A percentile compares a stretch with the other conserved stretches of the same genome.
phyloP scores from a whole-genome alignment of 2,329 filamentous ascomycete species.

The Geosmithia flava region DNA sequence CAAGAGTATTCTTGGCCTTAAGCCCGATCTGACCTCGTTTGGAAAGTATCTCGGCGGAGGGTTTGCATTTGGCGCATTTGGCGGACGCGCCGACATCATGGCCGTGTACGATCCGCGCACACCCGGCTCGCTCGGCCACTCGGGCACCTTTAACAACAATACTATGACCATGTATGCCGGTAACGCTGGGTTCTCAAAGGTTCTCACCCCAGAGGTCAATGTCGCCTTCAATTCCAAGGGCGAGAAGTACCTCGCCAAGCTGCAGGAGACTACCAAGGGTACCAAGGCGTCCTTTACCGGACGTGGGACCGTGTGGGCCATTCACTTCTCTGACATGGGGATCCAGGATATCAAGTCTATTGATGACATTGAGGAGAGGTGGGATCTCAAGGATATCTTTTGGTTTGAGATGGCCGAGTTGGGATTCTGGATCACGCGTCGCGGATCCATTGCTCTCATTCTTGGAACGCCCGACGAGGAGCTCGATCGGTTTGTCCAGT shows the following conservation, averaged over 20 bases:
- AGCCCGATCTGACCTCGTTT: slow-evolving; percentile 49
- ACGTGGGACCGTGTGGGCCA: slow-evolving; percentile 19
- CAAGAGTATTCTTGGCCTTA: slow-evolving; percentile 25
- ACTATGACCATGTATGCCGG: slow-evolving; percentile 45
- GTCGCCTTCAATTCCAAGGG: slow-evolving; percentile 17
- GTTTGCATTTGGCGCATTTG: slow-evolving; percentile 54
- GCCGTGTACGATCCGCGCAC: slow-evolving; percentile 37
- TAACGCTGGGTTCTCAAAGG: slow-evolving; percentile 19
- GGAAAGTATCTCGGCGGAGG: slow-evolving; percentile 59
- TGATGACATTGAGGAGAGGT: slow-evolving; percentile 16
- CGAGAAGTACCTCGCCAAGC: slow-evolving; percentile 12
- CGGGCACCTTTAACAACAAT: slow-evolving; percentile 61
- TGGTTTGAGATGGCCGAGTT: slow-evolving; percentile 33
- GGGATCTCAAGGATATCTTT: slow-evolving; percentile 24
- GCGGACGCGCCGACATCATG: slow-evolving; percentile 48
- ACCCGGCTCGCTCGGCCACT: slow-evolving; percentile 31
- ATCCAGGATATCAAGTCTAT: slow-evolving; percentile 12
- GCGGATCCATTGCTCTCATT: slow-evolving; percentile 27
- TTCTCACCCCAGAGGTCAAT: slow-evolving; percentile 20
- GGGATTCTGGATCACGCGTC: slow-evolving; percentile 26
- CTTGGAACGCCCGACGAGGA: slow-evolving; percentile 23
- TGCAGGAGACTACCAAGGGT: slow-evolving; percentile 17
- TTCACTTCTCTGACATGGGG: slow-evolving; percentile 21
- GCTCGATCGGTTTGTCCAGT: slow-evolving; percentile 24
- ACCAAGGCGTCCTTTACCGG: slow-evolving; percentile 25